phyloP scores from a whole-genome alignment of 371 early-diverging fungal species.

The Saksenaea oblongispora region DNA sequence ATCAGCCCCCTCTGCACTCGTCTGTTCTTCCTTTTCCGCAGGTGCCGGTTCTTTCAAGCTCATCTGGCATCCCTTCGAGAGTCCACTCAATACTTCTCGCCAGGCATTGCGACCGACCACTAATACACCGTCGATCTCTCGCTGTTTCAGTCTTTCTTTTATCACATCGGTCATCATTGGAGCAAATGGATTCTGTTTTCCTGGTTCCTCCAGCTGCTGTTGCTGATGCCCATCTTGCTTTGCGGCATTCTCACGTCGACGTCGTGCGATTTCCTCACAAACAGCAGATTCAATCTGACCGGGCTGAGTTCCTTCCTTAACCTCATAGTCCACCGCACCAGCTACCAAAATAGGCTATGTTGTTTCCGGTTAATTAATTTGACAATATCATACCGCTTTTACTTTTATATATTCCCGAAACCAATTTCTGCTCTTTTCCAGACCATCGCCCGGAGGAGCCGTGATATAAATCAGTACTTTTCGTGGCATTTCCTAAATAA shows the following conservation, averaged over 20 bases:
- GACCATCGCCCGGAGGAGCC: conserved; percentile 68
- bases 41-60: conserved; percentile 25
- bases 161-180: conserved; percentile 20
- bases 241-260: conserved; percentile 45
- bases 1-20: not conserved
- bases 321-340: conserved; percentile 71
- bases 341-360: conserved; percentile 68
- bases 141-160: conserved; percentile 25
- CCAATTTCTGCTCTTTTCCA: conserved; percentile 68
- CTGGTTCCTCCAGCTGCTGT: conserved; percentile 1
- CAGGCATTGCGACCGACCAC: conserved; percentile 65
- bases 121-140: conserved; percentile 52
- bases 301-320: conserved; percentile 53
- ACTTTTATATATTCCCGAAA: conserved; percentile 72
- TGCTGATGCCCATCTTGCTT: conserved; percentile 13
- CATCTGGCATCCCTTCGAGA: conserved; percentile 60
- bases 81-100: conserved; percentile 60
- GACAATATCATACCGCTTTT: conserved; percentile 7
- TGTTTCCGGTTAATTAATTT: not conserved
- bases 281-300: conserved; percentile 61
- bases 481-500: conserved; percentile 59
- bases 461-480: conserved; percentile 66
- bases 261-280: conserved; percentile 54
- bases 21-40: conserved; percentile 1
- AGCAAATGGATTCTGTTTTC: conserved; percentile 23